Evolutionary conservation across 176 grass and related monocot species (phyloP).

Genomic region (Aegilops bicornis): DNA sequence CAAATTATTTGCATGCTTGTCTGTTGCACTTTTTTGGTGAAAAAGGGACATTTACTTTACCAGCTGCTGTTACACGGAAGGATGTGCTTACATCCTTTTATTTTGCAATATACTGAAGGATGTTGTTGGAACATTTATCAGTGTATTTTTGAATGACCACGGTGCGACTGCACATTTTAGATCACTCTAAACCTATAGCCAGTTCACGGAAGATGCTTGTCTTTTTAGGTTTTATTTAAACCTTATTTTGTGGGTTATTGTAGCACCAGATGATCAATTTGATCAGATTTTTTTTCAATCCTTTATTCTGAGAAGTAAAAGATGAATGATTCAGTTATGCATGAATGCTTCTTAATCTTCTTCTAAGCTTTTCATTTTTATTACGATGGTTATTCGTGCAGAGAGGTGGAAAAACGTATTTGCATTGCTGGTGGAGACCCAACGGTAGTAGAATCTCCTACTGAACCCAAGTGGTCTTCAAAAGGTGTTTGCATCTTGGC

Average conservation of each 20-base stretch:
- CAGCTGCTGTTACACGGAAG: not conserved
- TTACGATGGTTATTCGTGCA: constrained; percentile 23
- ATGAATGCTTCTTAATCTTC: not conserved
- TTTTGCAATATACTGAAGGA: not conserved
- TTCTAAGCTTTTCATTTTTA: not conserved
- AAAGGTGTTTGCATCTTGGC: constrained; percentile 50
- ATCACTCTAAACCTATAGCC: not conserved
- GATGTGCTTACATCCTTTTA: not conserved
- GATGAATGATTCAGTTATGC: not conserved
- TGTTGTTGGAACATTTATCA: not conserved
- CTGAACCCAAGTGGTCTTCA: constrained; percentile 96
- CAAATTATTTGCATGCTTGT: not conserved
- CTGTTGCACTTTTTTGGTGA: not conserved
- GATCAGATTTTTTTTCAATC: not conserved
- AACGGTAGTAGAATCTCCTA: constrained; percentile 75
- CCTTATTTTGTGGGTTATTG: not conserved
- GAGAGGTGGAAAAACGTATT: constrained; percentile 55
- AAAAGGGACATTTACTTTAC: not conserved
- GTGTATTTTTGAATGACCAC: not conserved
- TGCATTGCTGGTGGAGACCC: constrained; percentile 83
- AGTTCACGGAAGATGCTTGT: not conserved
- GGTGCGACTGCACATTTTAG: not conserved
- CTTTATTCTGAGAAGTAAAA: not conserved
- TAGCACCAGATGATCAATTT: constrained; percentile 14
- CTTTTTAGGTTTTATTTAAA: not conserved